phyloP scores from a whole-genome alignment of 345 rosid genomes.

The Euphorbia tirucalli region DNA sequence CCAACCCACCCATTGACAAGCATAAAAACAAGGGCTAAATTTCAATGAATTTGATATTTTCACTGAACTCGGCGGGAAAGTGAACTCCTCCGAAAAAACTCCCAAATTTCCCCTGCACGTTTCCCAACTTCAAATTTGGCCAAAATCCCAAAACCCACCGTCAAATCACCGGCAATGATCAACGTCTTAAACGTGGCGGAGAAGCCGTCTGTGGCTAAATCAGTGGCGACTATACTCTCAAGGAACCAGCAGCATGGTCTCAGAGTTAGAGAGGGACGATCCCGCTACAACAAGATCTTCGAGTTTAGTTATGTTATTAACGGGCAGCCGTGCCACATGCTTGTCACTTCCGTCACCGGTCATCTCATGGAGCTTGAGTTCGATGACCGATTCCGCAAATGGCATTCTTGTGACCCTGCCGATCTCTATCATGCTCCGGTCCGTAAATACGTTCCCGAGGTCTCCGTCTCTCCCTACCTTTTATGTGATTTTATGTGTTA shows the following conservation, averaged over 20 bases:
- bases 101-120: no score
- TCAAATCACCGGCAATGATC: slow-evolving; percentile 17
- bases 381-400: slow-evolving; percentile 85
- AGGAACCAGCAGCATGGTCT: slow-evolving; percentile 45
- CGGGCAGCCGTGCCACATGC: slow-evolving; percentile 83
- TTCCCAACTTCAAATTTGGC: no score
- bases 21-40: no score
- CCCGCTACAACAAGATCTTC: slow-evolving; percentile 86
- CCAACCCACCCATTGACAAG: no score
- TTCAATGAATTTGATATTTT: no score
- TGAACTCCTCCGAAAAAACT: no score
- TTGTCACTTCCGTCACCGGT: slow-evolving; percentile 92
- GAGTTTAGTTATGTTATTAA: slow-evolving; percentile 81
- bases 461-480: slow-evolving; percentile 6
- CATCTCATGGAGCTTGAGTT: slow-evolving; percentile 95
- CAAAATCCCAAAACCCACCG: no score
- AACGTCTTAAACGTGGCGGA: slow-evolving; percentile 88
- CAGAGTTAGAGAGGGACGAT: slow-evolving; percentile 78
- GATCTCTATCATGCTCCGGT: slow-evolving; percentile 81
- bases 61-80: no score
- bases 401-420: slow-evolving; percentile 94
- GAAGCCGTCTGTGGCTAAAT: slow-evolving; percentile 98
- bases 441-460: slow-evolving; percentile 84
- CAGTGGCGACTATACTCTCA: slow-evolving; percentile 73
- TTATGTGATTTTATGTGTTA: neutral